Evolutionary conservation across 352 stramenopile genomes (phyloP).

Genomic region (Pythium aquatile): DNA sequence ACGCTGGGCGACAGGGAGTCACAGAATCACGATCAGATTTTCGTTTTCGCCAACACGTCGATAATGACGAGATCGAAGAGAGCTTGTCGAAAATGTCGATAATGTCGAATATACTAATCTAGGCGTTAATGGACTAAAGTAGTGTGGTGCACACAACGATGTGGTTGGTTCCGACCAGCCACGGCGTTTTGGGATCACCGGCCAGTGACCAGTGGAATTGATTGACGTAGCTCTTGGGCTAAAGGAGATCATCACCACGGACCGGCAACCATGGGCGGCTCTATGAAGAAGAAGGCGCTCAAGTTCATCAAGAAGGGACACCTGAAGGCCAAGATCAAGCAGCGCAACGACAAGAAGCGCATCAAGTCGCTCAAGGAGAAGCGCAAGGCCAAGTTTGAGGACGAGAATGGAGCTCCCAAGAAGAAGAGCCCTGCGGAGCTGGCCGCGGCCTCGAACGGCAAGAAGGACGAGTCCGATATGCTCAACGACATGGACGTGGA

Average conservation of each 20-base stretch:
- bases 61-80: background rate
- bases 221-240: background rate
- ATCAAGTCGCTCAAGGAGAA: slow-evolving; percentile 78
- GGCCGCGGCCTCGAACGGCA: slow-evolving; percentile 18
- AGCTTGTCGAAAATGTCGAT: slow-evolving; percentile 1
- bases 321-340: slow-evolving; percentile 75
- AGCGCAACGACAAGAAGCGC: slow-evolving; percentile 84
- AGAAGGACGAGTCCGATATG: slow-evolving; percentile 75
- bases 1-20: background rate
- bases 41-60: slow-evolving; percentile 6
- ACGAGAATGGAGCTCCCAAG: slow-evolving; percentile 41
- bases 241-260: background rate
- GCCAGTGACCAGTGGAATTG: slow-evolving; percentile 10
- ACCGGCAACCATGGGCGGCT: slow-evolving; percentile 39
- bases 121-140: background rate
- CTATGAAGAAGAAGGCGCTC: slow-evolving; percentile 85
- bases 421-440: slow-evolving; percentile 27
- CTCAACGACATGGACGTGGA: slow-evolving; percentile 88
- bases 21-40: slow-evolving; percentile 8
- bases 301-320: slow-evolving; percentile 88
- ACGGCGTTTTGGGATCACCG: slow-evolving; percentile 17
- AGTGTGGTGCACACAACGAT: slow-evolving; percentile 6
- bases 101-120: background rate
- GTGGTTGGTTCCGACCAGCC: slow-evolving; percentile 10
- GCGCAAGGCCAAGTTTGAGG: slow-evolving; percentile 67